Conservation (phyloP, 2,329 filamentous ascomycete genomes). For the Diaporthe ampelina region DNA sequence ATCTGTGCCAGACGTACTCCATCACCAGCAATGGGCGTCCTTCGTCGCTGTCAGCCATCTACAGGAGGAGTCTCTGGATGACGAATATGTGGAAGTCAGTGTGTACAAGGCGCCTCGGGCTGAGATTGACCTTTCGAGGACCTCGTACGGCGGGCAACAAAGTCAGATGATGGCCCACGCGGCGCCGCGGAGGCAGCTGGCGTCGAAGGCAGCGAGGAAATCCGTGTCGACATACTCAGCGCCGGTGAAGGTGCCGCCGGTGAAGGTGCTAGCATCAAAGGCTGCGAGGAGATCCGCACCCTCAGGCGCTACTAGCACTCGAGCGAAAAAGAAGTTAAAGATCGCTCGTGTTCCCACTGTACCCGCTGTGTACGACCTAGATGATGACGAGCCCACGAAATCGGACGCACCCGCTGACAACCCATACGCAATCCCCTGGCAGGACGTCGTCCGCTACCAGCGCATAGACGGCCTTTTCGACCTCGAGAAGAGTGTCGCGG, state of each 20-base stretch:
- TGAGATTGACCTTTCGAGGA: not conserved
- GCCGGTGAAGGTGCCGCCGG: too few relatives aligned
- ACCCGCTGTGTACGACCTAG: not conserved
- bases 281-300: too few relatives aligned
- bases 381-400: not conserved
- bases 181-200: not conserved
- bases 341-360: too few relatives aligned
- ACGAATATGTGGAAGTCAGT: not conserved
- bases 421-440: not conserved
- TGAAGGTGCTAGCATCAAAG: too few relatives aligned
- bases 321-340: too few relatives aligned
- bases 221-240: not conserved
- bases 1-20: not conserved
- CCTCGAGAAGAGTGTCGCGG: not conserved
- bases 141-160: too few relatives aligned
- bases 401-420: not conserved
- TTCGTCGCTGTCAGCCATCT: constrained; percentile 5
- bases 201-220: not conserved
- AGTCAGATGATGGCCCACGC: too few relatives aligned
- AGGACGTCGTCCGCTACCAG: not conserved
- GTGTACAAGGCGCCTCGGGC: not conserved
- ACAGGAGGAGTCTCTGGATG: not conserved
- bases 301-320: too few relatives aligned
- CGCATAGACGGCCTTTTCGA: not conserved
- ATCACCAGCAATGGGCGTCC: constrained; percentile 2